Evolutionary conservation across 345 rosid species (phyloP).

Genomic region (Excoecaria cochinchinensis): DNA sequence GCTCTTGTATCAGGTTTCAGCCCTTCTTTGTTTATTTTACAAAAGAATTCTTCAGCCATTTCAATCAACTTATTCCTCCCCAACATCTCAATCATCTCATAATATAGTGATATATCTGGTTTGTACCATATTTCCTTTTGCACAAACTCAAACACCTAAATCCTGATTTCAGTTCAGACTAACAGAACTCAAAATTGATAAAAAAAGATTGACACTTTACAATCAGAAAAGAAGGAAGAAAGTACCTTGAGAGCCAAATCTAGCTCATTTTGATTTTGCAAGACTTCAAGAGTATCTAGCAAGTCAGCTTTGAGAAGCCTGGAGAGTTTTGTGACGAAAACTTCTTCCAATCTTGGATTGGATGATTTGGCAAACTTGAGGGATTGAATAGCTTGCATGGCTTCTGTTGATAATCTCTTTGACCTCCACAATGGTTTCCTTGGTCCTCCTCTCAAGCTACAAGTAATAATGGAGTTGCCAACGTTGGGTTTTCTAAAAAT

Average conservation of each 20-base stretch:
- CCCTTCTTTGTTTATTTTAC: slow-evolving; percentile 38
- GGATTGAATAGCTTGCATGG: slow-evolving; percentile 57
- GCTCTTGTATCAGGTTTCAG: slow-evolving; percentile 48
- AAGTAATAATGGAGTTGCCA: slow-evolving; percentile 27
- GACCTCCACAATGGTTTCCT: slow-evolving; percentile 44
- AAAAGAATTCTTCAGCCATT: slow-evolving; percentile 44
- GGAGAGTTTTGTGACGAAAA: slow-evolving; percentile 33
- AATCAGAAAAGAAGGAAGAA: background rate
- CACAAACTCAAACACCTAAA: slow-evolving; percentile 51
- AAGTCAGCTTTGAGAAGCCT: slow-evolving; percentile 61
- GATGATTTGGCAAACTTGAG: slow-evolving; percentile 54
- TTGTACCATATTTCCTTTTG: slow-evolving; percentile 54
- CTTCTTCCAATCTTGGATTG: slow-evolving; percentile 29
- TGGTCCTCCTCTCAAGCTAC: slow-evolving; percentile 40
- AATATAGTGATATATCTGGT: slow-evolving; percentile 41
- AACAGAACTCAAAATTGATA: slow-evolving; percentile 4
- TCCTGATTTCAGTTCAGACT: slow-evolving; percentile 30
- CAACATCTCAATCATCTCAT: slow-evolving; percentile 41
- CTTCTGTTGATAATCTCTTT: slow-evolving; percentile 50
- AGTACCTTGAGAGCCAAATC: slow-evolving; percentile 48
- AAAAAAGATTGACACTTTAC: background rate
- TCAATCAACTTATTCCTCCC: slow-evolving; percentile 47
- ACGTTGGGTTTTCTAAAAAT: background rate
- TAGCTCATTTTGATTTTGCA: slow-evolving; percentile 48
- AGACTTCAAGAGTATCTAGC: slow-evolving; percentile 43